Base-by-base conservation (phyloP, 495 filamentous ascomycete species). In the Hyaloscypha variabilis region DNA sequence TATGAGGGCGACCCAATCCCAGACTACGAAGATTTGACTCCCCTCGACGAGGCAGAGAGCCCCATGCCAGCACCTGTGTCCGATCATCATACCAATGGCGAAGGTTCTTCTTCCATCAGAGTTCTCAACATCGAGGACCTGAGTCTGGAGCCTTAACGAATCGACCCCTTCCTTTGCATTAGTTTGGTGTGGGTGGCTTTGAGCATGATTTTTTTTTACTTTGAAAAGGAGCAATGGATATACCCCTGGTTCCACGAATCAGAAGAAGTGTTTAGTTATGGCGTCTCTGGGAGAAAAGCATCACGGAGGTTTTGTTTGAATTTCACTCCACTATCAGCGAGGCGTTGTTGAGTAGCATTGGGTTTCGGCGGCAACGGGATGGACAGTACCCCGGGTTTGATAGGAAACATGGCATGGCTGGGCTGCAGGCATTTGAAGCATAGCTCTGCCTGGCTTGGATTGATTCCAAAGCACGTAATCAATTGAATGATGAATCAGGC, bases 1-100 rank as follows among this genome's bases (percentile, higher is more conserved):
- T 67, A 72, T 26, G 69, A 67, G 5, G 72, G 67, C n/a, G 63
- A 64, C 21, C 59, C 65, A n/a, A 71, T 73, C 51, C 67, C 70
- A 29, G 67, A 71, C 26, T 73, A 73, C 42, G 64, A 73, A 10
- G 69, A 73, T 50, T 29, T 73, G 26, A n/a, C 23, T 34, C 64
- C 62, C 17, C 34, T 73, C 19, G 60, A 71, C 42, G 24, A 24
- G 11, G 6, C 49, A n/a, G 52, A 17, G 42, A 8, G 21, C 30
- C 29, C 57, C 39, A 14, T 24, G 39, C 62, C 53, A 14, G 26
- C 31, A 52, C 25, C 29, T 17, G 8, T 24, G 26, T 14, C 55
- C 25, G 39, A 13, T 36, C 31, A 23, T n/a, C 34, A 8, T 30
- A 24, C 36, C 19, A 63, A 67, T 55, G 67, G 67, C 21, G 67